A percentile compares a stretch with the other conserved stretches of the same genome.
phyloP scores from a whole-genome alignment of 805 yeast genomes.

The Hermanozyma aechmeae region DNA sequence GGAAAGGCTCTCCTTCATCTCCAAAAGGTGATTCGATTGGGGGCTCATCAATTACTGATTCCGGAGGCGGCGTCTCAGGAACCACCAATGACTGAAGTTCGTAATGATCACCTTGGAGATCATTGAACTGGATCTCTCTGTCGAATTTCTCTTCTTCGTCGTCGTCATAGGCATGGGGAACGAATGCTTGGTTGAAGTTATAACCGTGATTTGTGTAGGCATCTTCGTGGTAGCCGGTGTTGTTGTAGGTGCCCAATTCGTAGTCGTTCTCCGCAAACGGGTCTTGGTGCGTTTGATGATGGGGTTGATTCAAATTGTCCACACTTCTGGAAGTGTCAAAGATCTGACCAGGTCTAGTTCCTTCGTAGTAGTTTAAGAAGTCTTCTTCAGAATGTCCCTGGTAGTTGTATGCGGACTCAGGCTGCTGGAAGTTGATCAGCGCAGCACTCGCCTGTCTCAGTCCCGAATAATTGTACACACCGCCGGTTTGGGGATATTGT shows the following conservation, averaged over 20 bases:
- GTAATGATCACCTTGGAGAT: constrained; percentile 33
- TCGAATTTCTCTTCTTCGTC: constrained; percentile 34
- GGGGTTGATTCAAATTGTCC: background rate
- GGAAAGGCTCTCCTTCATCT: too few species aligned
- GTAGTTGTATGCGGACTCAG: constrained; percentile 4
- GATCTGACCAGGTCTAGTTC: constrained; percentile 7
- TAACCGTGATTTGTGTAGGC: background rate
- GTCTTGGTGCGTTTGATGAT: background rate
- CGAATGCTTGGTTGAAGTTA: constrained; percentile 29
- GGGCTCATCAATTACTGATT: constrained; percentile 8
- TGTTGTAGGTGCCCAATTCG: background rate
- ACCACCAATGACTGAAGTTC: constrained; percentile 26
- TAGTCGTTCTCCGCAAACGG: background rate
- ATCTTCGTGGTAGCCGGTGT: background rate
- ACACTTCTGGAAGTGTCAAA: background rate
- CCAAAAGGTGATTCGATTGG: constrained; percentile 18
- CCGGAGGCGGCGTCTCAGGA: constrained; percentile 9
- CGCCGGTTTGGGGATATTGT: constrained; percentile 5
- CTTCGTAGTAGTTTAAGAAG: constrained; percentile 8
- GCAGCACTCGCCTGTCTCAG: constrained; percentile 4
- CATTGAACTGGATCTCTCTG: constrained; percentile 26
- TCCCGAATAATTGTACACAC: constrained; percentile 7
- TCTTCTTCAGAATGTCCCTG: constrained; percentile 4
- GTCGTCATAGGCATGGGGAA: constrained; percentile 32
- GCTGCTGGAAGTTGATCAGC: constrained; percentile 9